These are phyloP conservation scores for Thozetella sp. DNA, from an alignment of 495 filamentous ascomycete genomes.

Conservation along the genomic window DNA sequence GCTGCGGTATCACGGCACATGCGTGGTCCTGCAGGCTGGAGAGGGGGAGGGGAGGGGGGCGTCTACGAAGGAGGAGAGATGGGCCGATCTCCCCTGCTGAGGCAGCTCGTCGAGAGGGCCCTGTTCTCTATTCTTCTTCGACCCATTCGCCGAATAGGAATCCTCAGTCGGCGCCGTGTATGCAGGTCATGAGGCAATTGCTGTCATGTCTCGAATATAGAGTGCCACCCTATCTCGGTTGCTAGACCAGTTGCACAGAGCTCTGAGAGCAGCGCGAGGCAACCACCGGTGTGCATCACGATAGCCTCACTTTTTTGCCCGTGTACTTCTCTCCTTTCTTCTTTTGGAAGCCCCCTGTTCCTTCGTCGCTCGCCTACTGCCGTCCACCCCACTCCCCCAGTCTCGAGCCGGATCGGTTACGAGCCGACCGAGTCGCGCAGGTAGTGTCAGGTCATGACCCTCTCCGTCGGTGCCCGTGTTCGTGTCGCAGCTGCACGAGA, in stretches of 20 bases:
- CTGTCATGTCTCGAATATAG: neutral
- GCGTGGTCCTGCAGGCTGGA: neutral
- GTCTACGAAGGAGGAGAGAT: too few relatives aligned
- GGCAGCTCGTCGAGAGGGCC: too few relatives aligned
- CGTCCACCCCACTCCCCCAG: neutral
- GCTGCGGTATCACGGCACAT: slow-evolving; percentile 1
- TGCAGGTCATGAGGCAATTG: neutral
- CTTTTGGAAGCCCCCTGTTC: too few relatives aligned
- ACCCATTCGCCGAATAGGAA: too few relatives aligned
- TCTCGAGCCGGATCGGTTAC: neutral
- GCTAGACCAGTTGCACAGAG: neutral
- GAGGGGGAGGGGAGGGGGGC: too few relatives aligned
- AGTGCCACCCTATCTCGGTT: neutral
- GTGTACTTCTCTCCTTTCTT: too few relatives aligned
- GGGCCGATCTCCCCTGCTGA: too few relatives aligned
- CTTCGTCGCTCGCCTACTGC: too few relatives aligned
- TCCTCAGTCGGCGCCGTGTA: too few relatives aligned
- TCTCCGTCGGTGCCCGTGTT: neutral
- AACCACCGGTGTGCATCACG: neutral
- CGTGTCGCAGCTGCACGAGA: too few relatives aligned
- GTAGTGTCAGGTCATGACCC: neutral
- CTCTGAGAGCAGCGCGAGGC: neutral
- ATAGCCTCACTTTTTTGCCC: neutral
- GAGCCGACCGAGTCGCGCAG: neutral
- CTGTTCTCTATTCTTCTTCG: too few relatives aligned